Evolutionary conservation across 2,329 filamentous ascomycete species (phyloP).

Genomic region (Peltaster fructicola): DNA sequence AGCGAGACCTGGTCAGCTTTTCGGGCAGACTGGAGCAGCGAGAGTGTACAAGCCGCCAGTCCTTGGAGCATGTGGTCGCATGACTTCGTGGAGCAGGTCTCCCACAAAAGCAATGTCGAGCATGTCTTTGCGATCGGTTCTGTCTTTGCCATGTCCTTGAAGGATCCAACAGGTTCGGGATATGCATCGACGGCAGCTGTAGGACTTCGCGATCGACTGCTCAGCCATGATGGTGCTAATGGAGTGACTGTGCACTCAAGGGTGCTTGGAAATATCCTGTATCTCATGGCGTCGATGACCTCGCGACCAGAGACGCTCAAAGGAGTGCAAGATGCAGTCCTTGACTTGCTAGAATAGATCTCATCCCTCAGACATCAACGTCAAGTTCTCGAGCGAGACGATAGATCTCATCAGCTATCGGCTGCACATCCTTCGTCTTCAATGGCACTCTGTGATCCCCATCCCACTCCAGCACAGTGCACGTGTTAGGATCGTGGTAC

Average conservation of each 20-base stretch:
- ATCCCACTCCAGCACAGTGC: constrained; percentile 52
- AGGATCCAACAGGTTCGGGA: constrained; percentile 31
- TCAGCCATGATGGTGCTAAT: constrained; percentile 19
- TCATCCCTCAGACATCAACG: constrained; percentile 15
- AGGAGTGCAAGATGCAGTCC: constrained; percentile 24
- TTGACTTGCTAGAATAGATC: constrained; percentile 12
- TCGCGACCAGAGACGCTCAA: constrained; percentile 25
- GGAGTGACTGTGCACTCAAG: constrained; percentile 36
- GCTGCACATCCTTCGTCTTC: constrained; percentile 46
- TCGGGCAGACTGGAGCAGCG: constrained; percentile 32
- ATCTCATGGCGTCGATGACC: constrained; percentile 41
- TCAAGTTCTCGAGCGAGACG: constrained; percentile 33
- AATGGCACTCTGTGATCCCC: constrained; percentile 55
- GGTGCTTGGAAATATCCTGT: constrained; percentile 43
- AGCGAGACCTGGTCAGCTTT: constrained; percentile 39
- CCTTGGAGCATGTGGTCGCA: constrained; percentile 56
- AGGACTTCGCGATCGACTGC: constrained; percentile 33
- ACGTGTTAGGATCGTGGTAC: constrained; percentile 40
- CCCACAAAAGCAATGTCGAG: constrained; percentile 36
- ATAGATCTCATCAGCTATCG: constrained; percentile 35
- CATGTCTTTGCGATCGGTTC: constrained; percentile 58
- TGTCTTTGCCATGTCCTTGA: constrained; percentile 48
- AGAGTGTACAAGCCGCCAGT: constrained; percentile 1
- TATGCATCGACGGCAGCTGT: constrained; percentile 40
- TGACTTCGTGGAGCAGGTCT: constrained; percentile 41